A percentile compares a stretch with the other conserved stretches of the same genome.
Conservation (phyloP, 176 grass and related monocot species). For the Triticum turgidum region DNA sequence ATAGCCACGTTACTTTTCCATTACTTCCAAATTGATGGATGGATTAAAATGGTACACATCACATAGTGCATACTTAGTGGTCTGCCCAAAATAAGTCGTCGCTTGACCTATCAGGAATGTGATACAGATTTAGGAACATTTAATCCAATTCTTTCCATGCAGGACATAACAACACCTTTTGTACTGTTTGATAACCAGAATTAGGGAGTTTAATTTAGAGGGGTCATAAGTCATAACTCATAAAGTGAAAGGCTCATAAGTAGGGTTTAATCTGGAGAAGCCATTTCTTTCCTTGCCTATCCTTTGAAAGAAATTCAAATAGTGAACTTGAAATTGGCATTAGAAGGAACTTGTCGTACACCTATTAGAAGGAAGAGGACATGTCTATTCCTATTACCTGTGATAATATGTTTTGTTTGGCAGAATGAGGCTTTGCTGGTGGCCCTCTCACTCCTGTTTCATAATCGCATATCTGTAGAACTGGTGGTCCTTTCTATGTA, state of each 20-base stretch:
- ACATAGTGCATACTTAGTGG: background rate
- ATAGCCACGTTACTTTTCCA: background rate
- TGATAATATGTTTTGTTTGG: background rate
- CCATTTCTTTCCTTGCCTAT: background rate
- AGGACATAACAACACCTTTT: background rate
- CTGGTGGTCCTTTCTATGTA: background rate
- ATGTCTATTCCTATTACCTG: background rate
- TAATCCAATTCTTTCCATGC: background rate
- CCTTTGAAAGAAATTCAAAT: background rate
- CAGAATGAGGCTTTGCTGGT: background rate
- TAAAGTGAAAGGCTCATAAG: background rate
- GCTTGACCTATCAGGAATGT: background rate
- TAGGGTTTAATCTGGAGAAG: background rate
- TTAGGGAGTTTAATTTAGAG: background rate
- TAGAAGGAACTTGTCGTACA: background rate
- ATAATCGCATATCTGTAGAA: background rate
- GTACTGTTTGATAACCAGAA: slow-evolving; percentile 1
- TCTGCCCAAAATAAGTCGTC: background rate
- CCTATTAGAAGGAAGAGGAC: background rate
- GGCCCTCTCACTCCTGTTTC: background rate
- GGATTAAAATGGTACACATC: background rate
- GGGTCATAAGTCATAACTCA: background rate
- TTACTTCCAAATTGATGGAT: background rate
- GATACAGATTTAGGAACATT: background rate
- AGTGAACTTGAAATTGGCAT: background rate